phyloP scores from a whole-genome alignment of 331 rosid species.

The Malus hybrid region DNA sequence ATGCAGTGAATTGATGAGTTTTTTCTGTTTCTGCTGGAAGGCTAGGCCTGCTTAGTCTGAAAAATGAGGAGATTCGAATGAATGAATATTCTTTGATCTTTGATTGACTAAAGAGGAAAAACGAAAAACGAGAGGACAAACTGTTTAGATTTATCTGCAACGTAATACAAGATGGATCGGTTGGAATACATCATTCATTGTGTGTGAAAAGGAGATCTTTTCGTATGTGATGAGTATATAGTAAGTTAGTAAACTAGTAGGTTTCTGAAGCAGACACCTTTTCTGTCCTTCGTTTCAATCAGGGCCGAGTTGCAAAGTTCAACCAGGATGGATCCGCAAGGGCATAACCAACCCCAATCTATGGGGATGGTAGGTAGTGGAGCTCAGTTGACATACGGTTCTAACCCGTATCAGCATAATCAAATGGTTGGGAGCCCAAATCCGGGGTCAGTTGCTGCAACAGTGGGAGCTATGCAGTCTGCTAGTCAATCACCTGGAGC shows the following conservation, averaged over 20 bases:
- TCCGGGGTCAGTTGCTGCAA: constrained; percentile 29
- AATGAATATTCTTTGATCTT: background rate
- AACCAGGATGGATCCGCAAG: constrained; percentile 68
- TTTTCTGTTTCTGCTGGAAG: background rate
- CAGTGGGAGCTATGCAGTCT: constrained; percentile 48
- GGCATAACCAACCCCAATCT: constrained; percentile 55
- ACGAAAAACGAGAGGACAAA: background rate
- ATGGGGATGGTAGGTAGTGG: constrained; percentile 69
- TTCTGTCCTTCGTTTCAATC: background rate
- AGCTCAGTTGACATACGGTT: constrained; percentile 53
- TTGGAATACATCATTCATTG: background rate
- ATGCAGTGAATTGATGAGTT: background rate
- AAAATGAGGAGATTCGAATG: too few species aligned
- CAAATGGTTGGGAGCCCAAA: constrained; percentile 46
- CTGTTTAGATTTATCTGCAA: background rate
- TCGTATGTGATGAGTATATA: background rate
- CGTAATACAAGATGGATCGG: background rate
- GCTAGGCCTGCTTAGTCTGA: background rate
- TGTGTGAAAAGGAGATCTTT: background rate
- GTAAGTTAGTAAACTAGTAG: background rate
- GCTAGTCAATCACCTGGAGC: constrained; percentile 59
- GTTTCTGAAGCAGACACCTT: background rate
- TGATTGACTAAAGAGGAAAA: background rate
- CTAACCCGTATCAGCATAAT: constrained; percentile 50
- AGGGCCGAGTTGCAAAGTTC: background rate